phyloP scores from a whole-genome alignment of 2,329 filamentous ascomycete genomes.

The Phialophora macrospora region DNA sequence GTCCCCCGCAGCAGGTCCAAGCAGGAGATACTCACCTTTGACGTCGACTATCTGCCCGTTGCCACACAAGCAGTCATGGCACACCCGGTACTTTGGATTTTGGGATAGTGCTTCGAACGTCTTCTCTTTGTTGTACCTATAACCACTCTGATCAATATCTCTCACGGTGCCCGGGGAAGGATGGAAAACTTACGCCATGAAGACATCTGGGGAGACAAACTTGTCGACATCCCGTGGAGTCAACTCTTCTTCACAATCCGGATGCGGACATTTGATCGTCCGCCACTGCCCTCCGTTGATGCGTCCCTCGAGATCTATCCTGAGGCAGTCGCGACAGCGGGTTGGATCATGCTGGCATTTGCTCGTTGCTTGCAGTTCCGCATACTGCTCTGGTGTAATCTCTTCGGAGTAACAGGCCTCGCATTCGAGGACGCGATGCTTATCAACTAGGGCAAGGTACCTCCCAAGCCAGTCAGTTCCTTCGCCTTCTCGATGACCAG shows the following conservation, averaged over 20 bases:
- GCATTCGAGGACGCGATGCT: background rate
- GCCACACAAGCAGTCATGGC: background rate
- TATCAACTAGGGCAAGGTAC: background rate
- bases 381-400: background rate
- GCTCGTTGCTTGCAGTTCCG: background rate
- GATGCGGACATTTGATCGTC: background rate
- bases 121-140: constrained; percentile 3
- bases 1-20: background rate
- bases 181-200: background rate
- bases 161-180: background rate
- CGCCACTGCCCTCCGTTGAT: constrained; percentile 1
- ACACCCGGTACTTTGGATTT: background rate
- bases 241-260: background rate
- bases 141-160: background rate
- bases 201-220: background rate
- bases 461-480: background rate
- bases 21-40: background rate
- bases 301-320: background rate
- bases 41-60: constrained; percentile 2
- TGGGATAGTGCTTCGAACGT: constrained; percentile 2
- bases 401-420: background rate
- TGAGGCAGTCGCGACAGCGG: background rate
- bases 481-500: background rate
- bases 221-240: constrained; percentile 2
- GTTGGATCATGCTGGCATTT: constrained; percentile 1